phyloP scores from a whole-genome alignment of 345 rosid genomes.

The Bruguiera parviflora region DNA sequence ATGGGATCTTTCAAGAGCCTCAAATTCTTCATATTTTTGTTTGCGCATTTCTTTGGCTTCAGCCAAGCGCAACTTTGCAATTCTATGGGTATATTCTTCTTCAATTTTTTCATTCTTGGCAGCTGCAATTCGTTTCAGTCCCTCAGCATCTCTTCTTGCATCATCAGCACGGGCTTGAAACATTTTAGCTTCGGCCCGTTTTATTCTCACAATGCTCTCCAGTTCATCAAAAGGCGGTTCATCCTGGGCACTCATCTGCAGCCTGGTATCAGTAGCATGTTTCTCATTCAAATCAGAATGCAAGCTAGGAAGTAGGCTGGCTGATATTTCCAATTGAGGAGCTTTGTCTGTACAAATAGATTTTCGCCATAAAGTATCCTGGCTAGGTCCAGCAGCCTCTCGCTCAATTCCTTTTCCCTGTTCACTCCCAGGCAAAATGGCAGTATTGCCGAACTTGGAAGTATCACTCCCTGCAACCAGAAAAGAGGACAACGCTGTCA shows the following conservation, averaged over 20 bases:
- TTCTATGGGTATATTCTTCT: conserved; percentile 58
- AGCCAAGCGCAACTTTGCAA: conserved; percentile 52
- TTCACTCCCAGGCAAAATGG: conserved; percentile 43
- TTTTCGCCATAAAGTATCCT: conserved; percentile 55
- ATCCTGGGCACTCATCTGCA: conserved; percentile 41
- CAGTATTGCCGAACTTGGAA: conserved; percentile 35
- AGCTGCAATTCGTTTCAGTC: conserved; percentile 67
- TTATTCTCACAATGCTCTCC: conserved; percentile 80
- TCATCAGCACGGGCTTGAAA: conserved; percentile 86
- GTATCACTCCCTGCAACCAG: conserved; percentile 65
- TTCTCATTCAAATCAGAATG: conserved; percentile 48
- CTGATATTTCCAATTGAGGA: conserved; percentile 50
- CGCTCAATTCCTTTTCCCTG: conserved; percentile 49
- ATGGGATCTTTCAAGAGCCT: conserved; percentile 70
- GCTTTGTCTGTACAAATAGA: conserved; percentile 54
- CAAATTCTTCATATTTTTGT: conserved; percentile 64
- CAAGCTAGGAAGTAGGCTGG: conserved; percentile 46
- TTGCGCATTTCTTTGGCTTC: conserved; percentile 66
- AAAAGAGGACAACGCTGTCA: conserved; percentile 8
- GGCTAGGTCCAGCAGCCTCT: conserved; percentile 44
- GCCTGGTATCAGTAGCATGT: conserved; percentile 36
- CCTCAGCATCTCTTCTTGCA: conserved; percentile 86
- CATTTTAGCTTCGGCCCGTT: conserved; percentile 87
- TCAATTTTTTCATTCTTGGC: conserved; percentile 75
- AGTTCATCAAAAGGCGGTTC: conserved; percentile 79